Base-by-base conservation (phyloP, 768 basidiomycete species). In the Suillus occidentalis region DNA sequence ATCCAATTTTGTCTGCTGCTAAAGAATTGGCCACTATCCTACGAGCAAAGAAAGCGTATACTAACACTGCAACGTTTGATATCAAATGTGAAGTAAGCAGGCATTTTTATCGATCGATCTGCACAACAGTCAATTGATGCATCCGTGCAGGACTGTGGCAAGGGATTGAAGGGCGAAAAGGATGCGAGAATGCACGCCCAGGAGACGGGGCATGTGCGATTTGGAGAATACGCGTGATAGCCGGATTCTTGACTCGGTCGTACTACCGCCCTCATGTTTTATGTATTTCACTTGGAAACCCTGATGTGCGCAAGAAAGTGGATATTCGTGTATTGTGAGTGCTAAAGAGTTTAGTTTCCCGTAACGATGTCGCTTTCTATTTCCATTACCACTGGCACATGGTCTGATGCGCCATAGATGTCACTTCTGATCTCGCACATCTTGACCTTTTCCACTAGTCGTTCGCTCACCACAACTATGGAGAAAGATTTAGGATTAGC, bases 111-210 rank as follows among this genome's bases (percentile, higher is more conserved):
- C 18, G 18, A 59, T 39, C 55, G 59, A 31, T 61, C 56, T 47
- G 67, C 62, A 61, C 63, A 6, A 49, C 45, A 13, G 63, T 25
- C 59, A 39, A 10, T 60, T 62, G 42, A 65, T 63, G 43, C 61
- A n/a, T 31, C 39, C 49, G 63, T 63, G 61, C 53, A 94, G 88
- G 81, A 90, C 60, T 99, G 96, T 71, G 87, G 90, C 20, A 82
- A 87, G 70, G 95, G 93, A 0, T 78, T 99, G 68, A 96, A 90
- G 70, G 97, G 97, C 40, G 96, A 99, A 80, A 98, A 95, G 72
- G 95, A 89, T 66, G 97, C 97, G 1, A 86, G 92, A 42, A 84
- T 85, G 56, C 97, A 99, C 74, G 97, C 97, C 6, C 85, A 85
- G 70, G 81, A 87, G 76, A 97, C 95, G 1, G 94, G 96, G 0